Percentiles rank a stretch among this genome's conserved stretches.
Evolutionary conservation across 2,329 filamentous ascomycete genomes (phyloP).

Genomic region (Xylariaceae sp.): DNA sequence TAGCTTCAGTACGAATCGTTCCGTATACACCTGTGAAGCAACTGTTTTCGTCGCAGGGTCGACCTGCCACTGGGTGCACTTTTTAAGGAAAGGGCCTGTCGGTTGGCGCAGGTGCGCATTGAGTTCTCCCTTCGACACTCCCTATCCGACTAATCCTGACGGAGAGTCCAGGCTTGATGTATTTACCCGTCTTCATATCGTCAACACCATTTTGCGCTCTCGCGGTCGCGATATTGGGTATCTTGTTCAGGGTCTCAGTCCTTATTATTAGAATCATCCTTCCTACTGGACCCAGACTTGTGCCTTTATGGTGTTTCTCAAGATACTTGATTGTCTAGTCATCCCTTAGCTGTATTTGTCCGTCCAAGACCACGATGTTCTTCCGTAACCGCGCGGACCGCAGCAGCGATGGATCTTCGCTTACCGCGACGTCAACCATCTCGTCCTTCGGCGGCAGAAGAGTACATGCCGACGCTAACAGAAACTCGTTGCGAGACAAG

Average conservation of each 20-base stretch:
- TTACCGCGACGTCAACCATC: neutral
- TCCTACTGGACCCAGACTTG: slow-evolving; percentile 1
- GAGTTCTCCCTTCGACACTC: neutral
- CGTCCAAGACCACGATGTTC: slow-evolving; percentile 6
- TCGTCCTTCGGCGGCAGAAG: slow-evolving; percentile 2
- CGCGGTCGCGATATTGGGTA: slow-evolving; percentile 2
- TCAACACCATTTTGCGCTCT: neutral
- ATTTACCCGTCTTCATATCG: neutral
- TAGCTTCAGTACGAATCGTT: neutral
- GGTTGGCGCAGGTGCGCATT: neutral
- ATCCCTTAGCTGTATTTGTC: neutral
- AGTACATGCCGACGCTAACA: neutral
- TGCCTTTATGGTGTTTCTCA: slow-evolving; percentile 7
- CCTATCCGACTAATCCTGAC: neutral
- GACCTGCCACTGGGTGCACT: neutral
- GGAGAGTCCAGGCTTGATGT: neutral
- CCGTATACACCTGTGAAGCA: neutral
- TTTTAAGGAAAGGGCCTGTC: slow-evolving; percentile 1
- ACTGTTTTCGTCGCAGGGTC: neutral
- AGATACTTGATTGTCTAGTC: slow-evolving; percentile 4
- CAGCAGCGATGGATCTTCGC: neutral
- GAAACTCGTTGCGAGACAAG: slow-evolving; percentile 16
- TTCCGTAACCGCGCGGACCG: slow-evolving; percentile 9
- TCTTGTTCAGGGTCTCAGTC: slow-evolving; percentile 5
- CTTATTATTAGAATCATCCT: neutral